Base-by-base conservation (phyloP, 768 basidiomycete species). In the Kwoniella bestiolae region DNA sequence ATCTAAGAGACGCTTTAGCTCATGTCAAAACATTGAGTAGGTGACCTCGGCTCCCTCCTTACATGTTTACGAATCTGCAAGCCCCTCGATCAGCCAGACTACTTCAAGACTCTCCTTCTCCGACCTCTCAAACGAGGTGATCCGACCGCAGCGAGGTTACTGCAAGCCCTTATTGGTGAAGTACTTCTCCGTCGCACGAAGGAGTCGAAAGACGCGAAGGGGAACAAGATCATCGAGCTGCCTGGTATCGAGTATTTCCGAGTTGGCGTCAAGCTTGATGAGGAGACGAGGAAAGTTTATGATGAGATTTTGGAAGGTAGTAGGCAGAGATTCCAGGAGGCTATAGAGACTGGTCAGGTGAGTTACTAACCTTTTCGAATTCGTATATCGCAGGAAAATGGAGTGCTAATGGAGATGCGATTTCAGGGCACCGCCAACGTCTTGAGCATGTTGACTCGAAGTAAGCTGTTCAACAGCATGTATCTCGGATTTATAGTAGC, bases 21-120 rank as follows among this genome's bases (percentile, higher is more conserved):
- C 90, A 92, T 65, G 92, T n/a, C n/a, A n/a, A n/a, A n/a, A n/a
- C 92, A 69, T 90, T 90, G 12, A 18, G 0, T 41, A 67, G 53
- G 91, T 89, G 93, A 95, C 81, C 86, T 96, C 21, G 92, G 94
- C 3, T 91, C 93, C 9, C 83, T 94, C 55, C 82, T 96, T 25
- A 88, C 87, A 1, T 96, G 96, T 82, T 84, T 95, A 35, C 85
- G 83, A 75, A 87, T 95, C n/a, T 96, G 94, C 75, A 85, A 83
- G 38, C 94, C 94, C 0, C 82, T 96, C 5, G 91, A 94, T 76
- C 85, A 91, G 63, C 25, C 89, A 56, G 89, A 91, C 61, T 89
- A 90, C 73, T 95, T 87, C 84, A 91, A 89, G 71, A 83, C 90
- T 11, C 83, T 92, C 18, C 83, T 96, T 16, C 81, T 92, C 38